These are phyloP conservation scores for Albugo candida DNA, from an alignment of 352 stramenopile species.

Conservation along the genomic window DNA sequence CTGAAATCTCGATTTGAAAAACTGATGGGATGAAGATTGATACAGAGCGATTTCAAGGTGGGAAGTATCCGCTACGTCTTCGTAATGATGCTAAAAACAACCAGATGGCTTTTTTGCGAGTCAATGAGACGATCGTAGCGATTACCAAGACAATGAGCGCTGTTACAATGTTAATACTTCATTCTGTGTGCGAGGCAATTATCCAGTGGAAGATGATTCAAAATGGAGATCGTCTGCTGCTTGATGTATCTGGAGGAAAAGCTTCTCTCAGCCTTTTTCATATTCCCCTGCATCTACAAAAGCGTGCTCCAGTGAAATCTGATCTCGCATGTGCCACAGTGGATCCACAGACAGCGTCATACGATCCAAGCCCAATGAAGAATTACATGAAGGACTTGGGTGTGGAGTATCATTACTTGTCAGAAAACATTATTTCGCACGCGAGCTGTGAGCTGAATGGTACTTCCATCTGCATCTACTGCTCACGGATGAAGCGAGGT, in stretches of 20 bases:
- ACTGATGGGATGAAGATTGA: no score
- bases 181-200: constrained; percentile 71
- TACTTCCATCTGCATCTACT: constrained; percentile 92
- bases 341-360: constrained; percentile 92
- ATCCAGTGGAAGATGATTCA: constrained; percentile 93
- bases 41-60: no score
- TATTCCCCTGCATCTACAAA: constrained; percentile 86
- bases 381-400: constrained; percentile 89
- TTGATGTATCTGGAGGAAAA: constrained; percentile 94
- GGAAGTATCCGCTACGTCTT: no score
- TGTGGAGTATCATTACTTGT: constrained; percentile 90
- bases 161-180: constrained; percentile 31
- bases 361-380: constrained; percentile 93
- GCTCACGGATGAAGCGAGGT: constrained; percentile 93
- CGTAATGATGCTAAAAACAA: no score
- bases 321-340: constrained; percentile 90
- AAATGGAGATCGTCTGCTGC: constrained; percentile 85
- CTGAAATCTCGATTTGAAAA: no score
- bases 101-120: no score
- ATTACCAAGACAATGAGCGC: no score
- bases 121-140: no score
- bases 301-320: constrained; percentile 86
- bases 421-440: constrained; percentile 83
- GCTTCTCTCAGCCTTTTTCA: constrained; percentile 95
- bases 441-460: constrained; percentile 74